These are phyloP conservation scores for Malassezia caprae DNA, from an alignment of 1,284 basidiomycete species.

Conservation along the genomic window DNA sequence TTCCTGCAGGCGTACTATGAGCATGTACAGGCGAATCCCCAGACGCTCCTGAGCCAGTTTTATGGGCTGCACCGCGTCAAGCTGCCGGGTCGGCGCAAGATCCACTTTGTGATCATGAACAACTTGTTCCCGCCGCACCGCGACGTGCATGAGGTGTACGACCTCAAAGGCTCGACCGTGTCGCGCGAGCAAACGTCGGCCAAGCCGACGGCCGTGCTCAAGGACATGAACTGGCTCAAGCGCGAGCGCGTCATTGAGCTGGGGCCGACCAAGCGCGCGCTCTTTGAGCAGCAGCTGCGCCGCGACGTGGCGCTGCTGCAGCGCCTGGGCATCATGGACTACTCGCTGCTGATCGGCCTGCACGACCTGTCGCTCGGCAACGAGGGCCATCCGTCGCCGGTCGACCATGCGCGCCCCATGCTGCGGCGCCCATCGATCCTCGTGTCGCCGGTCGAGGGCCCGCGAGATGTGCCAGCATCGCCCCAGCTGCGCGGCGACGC, in stretches of 20 bases:
- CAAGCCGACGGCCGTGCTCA: conserved; percentile 79
- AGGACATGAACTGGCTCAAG: conserved; percentile 94
- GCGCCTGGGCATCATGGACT: conserved; percentile 84
- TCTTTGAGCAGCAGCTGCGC: conserved; percentile 77
- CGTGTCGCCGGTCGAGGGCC: conserved; percentile 1
- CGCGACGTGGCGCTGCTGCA: conserved; percentile 78
- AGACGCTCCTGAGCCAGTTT: conserved; percentile 84
- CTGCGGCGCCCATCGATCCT: conserved; percentile 12
- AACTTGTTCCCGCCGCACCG: conserved; percentile 95
- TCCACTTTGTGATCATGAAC: conserved; percentile 99
- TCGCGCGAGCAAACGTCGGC: conserved; percentile 68
- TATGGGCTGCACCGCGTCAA: conserved; percentile 96
- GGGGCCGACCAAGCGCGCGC: conserved; percentile 82
- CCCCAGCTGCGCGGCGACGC: neutral
- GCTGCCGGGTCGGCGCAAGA: conserved; percentile 81
- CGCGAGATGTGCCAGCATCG: neutral
- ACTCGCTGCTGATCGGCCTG: conserved; percentile 83
- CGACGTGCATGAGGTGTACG: conserved; percentile 95
- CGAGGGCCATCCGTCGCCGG: conserved; percentile 57
- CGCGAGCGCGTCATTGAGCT: conserved; percentile 67
- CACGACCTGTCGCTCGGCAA: conserved; percentile 87
- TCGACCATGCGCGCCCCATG: conserved; percentile 51
- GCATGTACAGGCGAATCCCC: conserved; percentile 81
- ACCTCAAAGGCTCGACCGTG: conserved; percentile 87
- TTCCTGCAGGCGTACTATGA: conserved; percentile 78